Base-by-base conservation (phyloP, 495 filamentous ascomycete genomes). In the Neurospora sp. region DNA sequence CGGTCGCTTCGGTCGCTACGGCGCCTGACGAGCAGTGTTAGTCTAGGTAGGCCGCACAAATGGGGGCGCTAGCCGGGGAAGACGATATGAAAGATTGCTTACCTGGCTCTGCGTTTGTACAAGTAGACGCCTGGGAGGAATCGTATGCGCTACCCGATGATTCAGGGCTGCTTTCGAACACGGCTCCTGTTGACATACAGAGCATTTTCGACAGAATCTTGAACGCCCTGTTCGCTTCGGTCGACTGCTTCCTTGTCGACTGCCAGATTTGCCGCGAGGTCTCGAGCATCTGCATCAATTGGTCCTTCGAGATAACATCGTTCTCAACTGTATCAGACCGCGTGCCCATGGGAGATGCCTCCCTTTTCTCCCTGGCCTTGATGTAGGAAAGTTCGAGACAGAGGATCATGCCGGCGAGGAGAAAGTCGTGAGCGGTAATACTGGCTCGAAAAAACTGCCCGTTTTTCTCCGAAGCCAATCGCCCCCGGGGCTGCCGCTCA, bases 361-460 rank as follows among this genome's bases (percentile, higher is more conserved):
- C 73, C 7, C 70, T 77, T 14, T 74, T 74, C 16, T 74, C 71
- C 69, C 73, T 72, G 42, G 76, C 75, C 31, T 73, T 78, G 23
- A 79, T 31, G 44, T 54, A 76, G 4, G 78, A 78, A 12, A 82
- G 71, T 69, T 80, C 79, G 39, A 82, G 78, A 70, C 83, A 85
- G n/a, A 85, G 74, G 31, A 85, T 79, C 77, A 83, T 84, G 60
- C 77, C 77, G 37, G 81, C 83, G 11, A 83, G 76, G 4, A 85
- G 77, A 62, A 83, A 83, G 39, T 78, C 79, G 72, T 83, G 78
- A 31, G 78, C 76, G 69, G 79, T 78, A 27, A 83, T 42, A 66
- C 80, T 83, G 37, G 75, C 78, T 23, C 82, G 16, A 37, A 81
- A 76, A 78, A 83, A 82, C 12, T 69, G 60, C 12, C 62, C 74